These are phyloP conservation scores for Tetrahymena thermophila DNA, from an alignment of 73 alveolate species.

Conservation along the genomic window DNA sequence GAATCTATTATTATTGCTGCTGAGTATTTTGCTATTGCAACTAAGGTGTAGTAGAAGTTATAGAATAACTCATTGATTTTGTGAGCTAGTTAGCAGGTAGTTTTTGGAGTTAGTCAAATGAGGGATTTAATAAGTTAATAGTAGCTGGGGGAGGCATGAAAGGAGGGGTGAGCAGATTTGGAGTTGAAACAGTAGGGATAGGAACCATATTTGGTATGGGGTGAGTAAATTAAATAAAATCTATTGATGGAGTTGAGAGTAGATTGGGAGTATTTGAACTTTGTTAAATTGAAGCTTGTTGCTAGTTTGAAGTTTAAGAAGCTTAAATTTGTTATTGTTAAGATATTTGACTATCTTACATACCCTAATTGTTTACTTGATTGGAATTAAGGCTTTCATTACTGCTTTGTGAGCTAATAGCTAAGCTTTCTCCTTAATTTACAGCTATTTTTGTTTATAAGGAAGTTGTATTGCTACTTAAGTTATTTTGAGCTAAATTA, in stretches of 20 bases:
- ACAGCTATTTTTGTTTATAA: background rate
- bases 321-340: background rate
- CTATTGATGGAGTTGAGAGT: background rate
- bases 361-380: background rate
- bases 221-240: background rate
- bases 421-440: background rate
- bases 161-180: background rate
- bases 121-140: background rate
- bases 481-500: background rate
- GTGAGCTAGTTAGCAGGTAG: background rate
- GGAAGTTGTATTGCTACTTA: background rate
- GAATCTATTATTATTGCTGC: background rate
- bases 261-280: background rate
- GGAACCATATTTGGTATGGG: background rate
- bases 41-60: background rate
- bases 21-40: background rate
- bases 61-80: background rate
- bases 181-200: background rate
- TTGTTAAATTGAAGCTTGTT: background rate
- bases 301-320: background rate
- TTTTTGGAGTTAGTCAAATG: background rate
- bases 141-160: background rate
- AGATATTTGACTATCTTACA: background rate
- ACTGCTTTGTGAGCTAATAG: background rate
- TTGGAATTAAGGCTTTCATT: background rate